Evolutionary conservation across 371 early-diverging fungal genomes (phyloP), one percentile per base, ranked within the genome.

Genomic region (Mortierella sp.): DNA sequence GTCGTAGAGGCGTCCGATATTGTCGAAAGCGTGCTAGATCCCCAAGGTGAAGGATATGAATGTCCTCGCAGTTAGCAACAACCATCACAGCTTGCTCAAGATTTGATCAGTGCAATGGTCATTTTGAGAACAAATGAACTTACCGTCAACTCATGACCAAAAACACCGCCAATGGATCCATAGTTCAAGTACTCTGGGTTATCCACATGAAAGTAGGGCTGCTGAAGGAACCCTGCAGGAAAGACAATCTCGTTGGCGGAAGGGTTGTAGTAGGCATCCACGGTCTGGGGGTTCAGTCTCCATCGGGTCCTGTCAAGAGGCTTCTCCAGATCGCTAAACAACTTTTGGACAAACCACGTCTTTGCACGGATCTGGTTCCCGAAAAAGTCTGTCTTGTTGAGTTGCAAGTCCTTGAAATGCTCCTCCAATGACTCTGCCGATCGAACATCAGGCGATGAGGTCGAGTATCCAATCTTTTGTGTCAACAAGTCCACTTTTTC

Each of bases 111-210:
- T n/a, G n/a, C n/a, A n/a, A n/a, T n/a, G n/a, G n/a, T n/a, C n/a
- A n/a, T n/a, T n/a, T n/a, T n/a, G n/a, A n/a, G n/a, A n/a, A n/a
- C n/a, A n/a, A n/a, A n/a, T n/a, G n/a, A n/a, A 40, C 79, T 57
- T 72, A 88, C 88, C 17, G 86, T 83, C 17, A 89, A 62, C 63
- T 90, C 90, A 67, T 90, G 89, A 10, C 88, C 90, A 29, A 86
- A 80, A 9, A 89, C 82, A 28, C 69, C 71, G 17, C 90, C 90
- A 34, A 90, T 82, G 47, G 82, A 83, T 29, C 90, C 90, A 68
- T 81, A 89, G 54, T 87, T 88, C 24, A 89, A 28, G 50, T 85
- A 85, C 41, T 80, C 84, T 4, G 88, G 88, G 17, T 62, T 60
- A 10, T 79, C 55, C 1, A 63, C 56, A 50, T 80, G 60, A 60